These are phyloP conservation scores for Diddensiella transvaalensis DNA, from an alignment of 805 yeast species.

Conservation along the genomic window DNA sequence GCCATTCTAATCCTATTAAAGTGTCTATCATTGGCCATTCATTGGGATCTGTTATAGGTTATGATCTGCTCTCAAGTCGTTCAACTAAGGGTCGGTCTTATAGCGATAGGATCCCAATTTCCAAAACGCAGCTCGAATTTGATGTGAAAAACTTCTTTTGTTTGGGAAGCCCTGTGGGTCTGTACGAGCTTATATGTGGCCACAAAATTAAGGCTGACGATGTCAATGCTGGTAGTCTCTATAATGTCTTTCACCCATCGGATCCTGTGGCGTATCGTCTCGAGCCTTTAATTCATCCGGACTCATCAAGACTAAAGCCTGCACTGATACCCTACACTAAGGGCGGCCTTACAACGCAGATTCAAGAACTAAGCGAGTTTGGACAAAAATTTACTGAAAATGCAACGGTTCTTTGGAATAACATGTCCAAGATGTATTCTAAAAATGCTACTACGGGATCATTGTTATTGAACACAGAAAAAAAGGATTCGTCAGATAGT, in stretches of 20 bases:
- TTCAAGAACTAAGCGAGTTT: conserved; percentile 34
- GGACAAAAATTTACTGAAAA: conserved; percentile 18
- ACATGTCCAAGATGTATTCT: conserved; percentile 4
- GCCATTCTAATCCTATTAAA: conserved; percentile 57
- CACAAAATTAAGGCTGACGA: conserved; percentile 44
- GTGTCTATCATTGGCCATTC: conserved; percentile 89
- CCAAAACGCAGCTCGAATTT: conserved; percentile 51
- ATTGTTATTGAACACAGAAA: not conserved
- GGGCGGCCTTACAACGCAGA: conserved; percentile 38
- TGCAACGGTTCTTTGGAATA: conserved; percentile 19
- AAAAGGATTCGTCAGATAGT: not conserved
- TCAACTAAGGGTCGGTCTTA: conserved; percentile 3
- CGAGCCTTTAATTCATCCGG: conserved; percentile 66
- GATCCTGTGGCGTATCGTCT: conserved; percentile 89
- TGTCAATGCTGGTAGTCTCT: conserved; percentile 52
- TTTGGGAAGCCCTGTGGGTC: conserved; percentile 88
- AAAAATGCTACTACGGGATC: conserved; percentile 1
- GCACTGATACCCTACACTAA: conserved; percentile 52
- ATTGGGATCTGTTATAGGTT: conserved; percentile 78
- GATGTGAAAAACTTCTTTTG: conserved; percentile 72
- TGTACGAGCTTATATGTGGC: conserved; percentile 70
- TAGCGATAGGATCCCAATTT: conserved; percentile 9
- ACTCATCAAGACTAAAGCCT: conserved; percentile 49
- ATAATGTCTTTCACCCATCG: conserved; percentile 83
- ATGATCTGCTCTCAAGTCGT: conserved; percentile 57